phyloP scores from a whole-genome alignment of 768 basidiomycete species.

The Russula virescens region DNA sequence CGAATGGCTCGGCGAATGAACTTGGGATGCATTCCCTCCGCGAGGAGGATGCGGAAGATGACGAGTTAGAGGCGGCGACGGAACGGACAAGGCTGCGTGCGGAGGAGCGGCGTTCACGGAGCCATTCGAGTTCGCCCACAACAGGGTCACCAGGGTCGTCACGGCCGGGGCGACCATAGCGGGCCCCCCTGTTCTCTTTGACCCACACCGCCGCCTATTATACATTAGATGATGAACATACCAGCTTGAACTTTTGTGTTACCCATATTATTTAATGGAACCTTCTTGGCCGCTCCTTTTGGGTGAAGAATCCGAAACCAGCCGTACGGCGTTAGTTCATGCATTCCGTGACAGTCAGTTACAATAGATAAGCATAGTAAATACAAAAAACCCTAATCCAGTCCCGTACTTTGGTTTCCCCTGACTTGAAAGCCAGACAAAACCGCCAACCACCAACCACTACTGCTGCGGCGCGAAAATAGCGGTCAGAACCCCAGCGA shows the following conservation, averaged over 20 bases:
- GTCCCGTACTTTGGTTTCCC: neutral
- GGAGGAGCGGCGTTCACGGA: conserved; percentile 22
- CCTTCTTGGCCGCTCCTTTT: neutral
- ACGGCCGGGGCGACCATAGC: conserved; percentile 11
- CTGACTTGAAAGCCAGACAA: too few relatives aligned
- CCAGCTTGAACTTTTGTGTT: conserved; percentile 2
- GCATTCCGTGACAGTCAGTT: too few relatives aligned
- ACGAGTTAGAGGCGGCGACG: conserved; percentile 41
- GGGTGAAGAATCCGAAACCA: too few relatives aligned
- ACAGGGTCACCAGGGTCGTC: neutral
- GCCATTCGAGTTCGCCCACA: conserved; percentile 13
- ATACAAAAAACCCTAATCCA: neutral
- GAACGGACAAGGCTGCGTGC: conserved; percentile 42
- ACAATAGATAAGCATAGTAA: too few relatives aligned
- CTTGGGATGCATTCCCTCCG: conserved; percentile 57
- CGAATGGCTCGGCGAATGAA: conserved; percentile 32
- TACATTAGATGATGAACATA: conserved; percentile 2
- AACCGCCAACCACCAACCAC: neutral
- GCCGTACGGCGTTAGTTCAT: neutral
- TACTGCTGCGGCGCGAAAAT: conserved; percentile 41
- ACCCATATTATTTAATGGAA: conserved; percentile 13
- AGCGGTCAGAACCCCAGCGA: conserved; percentile 78
- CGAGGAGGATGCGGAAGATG: conserved; percentile 57
- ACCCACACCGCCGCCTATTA: neutral
- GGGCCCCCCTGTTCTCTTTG: too few relatives aligned